Evolutionary conservation across 1,284 basidiomycete species (phyloP), one percentile per base, ranked within the genome.

Genomic region (Laetiporus sulphureus): DNA sequence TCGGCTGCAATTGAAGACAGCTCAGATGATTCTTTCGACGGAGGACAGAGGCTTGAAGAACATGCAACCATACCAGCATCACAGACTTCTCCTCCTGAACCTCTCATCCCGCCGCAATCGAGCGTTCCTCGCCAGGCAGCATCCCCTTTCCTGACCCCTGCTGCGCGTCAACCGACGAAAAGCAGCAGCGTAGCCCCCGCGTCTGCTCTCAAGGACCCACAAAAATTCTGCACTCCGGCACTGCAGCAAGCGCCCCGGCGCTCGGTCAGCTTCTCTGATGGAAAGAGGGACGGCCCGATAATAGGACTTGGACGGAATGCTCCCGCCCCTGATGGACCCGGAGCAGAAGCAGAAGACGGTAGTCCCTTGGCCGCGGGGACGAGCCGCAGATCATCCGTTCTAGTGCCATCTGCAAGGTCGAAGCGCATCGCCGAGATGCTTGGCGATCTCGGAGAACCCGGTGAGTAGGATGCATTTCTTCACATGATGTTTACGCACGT

Each of bases 261-360:
- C 23, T 93, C 89, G 33, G 93, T 97, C 40, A 93, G 90, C 60
- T 97, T 97, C 65, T 94, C 91, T 15, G 93, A 97, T 58, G 91
- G 92, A 4, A 86, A 83, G 56, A 74, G 75, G 45, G 81, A 85
- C 31, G 91, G 92, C 4, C 89, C 87, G 27, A 93, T 93, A 36
- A 68, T 72, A 40, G 87, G 83, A 16, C 63, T 86, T 35, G 66
- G 59, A 16, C 57, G 61, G 36, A 70, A 68, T 41, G 42, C 45
- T 4, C 54, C 57, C 8, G 56, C 56, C 5, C 58, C 57, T 15
- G 56, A 57, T 45, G 56, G 53, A 19, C n/a, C n/a, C n/a, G n/a
- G n/a, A n/a, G 63, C 65, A 18, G 68, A 65, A 12, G 69, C 69
- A n/a, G 57, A 59, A 18, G 60, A 59, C 31, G 48, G 51, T 16